Base-by-base conservation (phyloP, 257 asterid species). In the Vinca minor region DNA sequence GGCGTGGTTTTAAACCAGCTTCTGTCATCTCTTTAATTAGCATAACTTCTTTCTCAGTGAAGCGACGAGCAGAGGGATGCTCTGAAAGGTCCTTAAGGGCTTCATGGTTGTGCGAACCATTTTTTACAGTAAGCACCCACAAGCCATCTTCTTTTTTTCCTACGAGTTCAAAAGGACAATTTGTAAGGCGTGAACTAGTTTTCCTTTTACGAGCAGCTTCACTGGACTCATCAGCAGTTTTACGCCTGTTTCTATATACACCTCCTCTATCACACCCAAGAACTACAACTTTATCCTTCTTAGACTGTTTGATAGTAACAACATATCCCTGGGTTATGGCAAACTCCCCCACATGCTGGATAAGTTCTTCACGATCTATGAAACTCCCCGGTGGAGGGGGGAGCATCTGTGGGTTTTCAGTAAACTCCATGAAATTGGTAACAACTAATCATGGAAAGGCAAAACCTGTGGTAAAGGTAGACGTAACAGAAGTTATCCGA, bases 231-330 rank as follows among this genome's bases (percentile, higher is more conserved):
- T 89, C 89, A 38, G 52, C 73, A 49, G 78, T 64, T 62, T 84
- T 89, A 55, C 95, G 87, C 71, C 96, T 81, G 59, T 87, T 87
- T 34, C 95, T 83, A 70, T 89, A 87, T 73, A 83, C 85, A 53
- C 96, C 96, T 65, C 96, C 96, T 79, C 96, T 85, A 69, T 87
- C 96, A 78, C 96, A 89, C 63, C 95, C 95, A 77, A 89, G 95
- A 67, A 83, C 86, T 18, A 89, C 96, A 34, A 83, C 79, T 64
- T 71, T 87, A 61, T 89, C 96, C 80, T 85, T 89, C 81, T 82
- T 87, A 2, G 96, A 89, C 76, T 89, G 91, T 74, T 89, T 89
- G 55, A 89, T 87, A 25, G 95, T 87, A 65, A 87, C 94, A 64
- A 89, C 89, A 71, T 87, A 89, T 61, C 96, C 96, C 72, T 89